Evolutionary conservation across 805 yeast genomes (phyloP), one percentile per base, ranked within the genome.

Genomic region (Wickerhamomyces alni): DNA sequence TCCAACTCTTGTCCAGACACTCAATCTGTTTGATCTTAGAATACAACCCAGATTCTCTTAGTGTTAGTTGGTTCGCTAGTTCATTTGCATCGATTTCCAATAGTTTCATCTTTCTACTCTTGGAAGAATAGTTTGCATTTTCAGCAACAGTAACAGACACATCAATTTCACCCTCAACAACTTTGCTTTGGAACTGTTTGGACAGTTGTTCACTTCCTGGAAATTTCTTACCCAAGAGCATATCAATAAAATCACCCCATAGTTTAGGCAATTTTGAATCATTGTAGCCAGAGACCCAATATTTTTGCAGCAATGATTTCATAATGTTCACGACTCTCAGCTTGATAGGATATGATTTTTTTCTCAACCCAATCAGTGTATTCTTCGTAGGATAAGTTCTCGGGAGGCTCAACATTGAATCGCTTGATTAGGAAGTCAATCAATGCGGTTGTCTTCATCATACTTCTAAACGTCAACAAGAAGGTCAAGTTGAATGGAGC

Each of bases 321-420:
- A 88, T 73, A 19, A 82, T 69, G 43, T 77, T 76, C 42, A 84
- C 67, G 9, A 84, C 84, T 41, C 86, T 69, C 18, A 72, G 51
- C 39, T 87, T 75, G 25, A 83, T 80, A 1, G 86, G 87, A 41
- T 66, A 68, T 43, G 81, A 77, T 52, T 86, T 86, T 53, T 74
- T n/a, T 75, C 31, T 77, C 76, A 9, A 79, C 69, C 96, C 96
- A 87, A 9, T 70, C 61, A 33, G 77, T 75, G 57, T 84, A 86
- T 52, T 87, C 95, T 45, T 83, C 94, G 54, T 78, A 85, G 43
- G 85, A 77, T 43, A 91, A 62, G 0, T 94, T 95, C 52, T 86
- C 96, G 0, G 96, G 96, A 17, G 96, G 93, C 45, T 75, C 76
- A 13, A 77, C 62, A 40, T 79, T 72, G 60, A 80, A 91, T 40